phyloP scores from a whole-genome alignment of 306 rosid genomes.

The Cucurbita ficifolia region DNA sequence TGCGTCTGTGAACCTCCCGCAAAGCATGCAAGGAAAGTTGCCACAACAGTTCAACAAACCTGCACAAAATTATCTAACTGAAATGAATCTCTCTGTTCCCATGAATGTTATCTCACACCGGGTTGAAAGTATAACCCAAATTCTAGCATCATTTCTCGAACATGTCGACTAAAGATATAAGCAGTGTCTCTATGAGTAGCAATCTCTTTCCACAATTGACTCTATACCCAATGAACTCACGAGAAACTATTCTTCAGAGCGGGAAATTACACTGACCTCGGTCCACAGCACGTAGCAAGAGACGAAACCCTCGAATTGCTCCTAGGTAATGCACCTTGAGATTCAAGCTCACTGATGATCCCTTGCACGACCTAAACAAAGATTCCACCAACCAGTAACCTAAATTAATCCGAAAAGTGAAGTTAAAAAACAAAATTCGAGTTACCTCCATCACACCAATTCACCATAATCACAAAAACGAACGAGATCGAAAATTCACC shows the following conservation, averaged over 20 bases:
- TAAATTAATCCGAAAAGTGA: not conserved
- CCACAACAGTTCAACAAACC: constrained; percentile 98
- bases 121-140: not conserved
- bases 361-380: constrained; percentile 73
- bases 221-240: not conserved
- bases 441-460: not conserved
- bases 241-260: not conserved
- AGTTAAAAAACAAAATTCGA: not conserved
- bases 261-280: constrained; percentile 44
- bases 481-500: constrained; percentile 27
- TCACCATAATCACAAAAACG: not conserved
- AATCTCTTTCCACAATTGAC: not conserved
- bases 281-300: constrained; percentile 98
- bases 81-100: not conserved
- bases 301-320: constrained; percentile 98
- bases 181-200: not conserved
- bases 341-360: constrained; percentile 93
- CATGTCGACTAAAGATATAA: not conserved
- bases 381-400: constrained; percentile 9
- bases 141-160: not conserved
- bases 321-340: constrained; percentile 96
- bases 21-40: constrained; percentile 98
- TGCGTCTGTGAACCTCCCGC: constrained; percentile 91
- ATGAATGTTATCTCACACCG: not conserved
- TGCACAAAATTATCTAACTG: constrained; percentile 13